Base-by-base conservation (phyloP, 192 early-diverging fungal species). In the Phlyctochytrium arcticum region DNA sequence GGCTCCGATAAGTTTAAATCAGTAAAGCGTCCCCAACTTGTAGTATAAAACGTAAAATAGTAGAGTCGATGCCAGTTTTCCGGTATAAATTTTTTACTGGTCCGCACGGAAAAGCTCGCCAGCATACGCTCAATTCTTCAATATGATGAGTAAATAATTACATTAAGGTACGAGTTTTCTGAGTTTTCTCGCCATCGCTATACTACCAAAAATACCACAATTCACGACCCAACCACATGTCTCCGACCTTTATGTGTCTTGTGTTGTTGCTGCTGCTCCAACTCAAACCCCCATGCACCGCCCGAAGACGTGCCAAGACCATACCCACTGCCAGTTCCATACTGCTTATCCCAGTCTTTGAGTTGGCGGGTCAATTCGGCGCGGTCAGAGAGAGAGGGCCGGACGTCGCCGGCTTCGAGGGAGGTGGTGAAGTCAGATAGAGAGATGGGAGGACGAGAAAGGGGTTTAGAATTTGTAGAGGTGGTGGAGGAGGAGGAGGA, bases 281-380 rank as follows among this genome's bases (percentile, higher is more conserved):
- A 44, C 17, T 53, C 50, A 34, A 70, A 70, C 10, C 69, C 69
- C 69, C 69, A 70, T 12, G 33, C 62, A 15, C 62, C 36, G 15
- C 27, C 31, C n/a, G n/a, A n/a, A 15, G 42, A 44, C 15, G 33
- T 23, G 1, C 59, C 60, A 5, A n/a, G 15, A 23, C 67, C n/a
- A 21, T n/a, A 32, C 26, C 68, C 68, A 2, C 39, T 54, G 8
- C 65, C 42, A 12, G 59, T 62, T 23, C 70, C 70, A 62, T 72
- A 72, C 33, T 53, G 6, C 36, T 72, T 68, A 36, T 72, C 70
- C 70, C 70, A 72, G 8, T 69, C 48, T 17, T 54, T 48, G 10
- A 72, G 33, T 26, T 70, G 54, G 57, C 54, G 24, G 48, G 51
- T 44, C 46, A 68, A 24, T 35, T 72, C 64, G 4, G 70, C 65